Conservation (phyloP, 1,139 yeast species). For the Magnusiomyces ingens region DNA sequence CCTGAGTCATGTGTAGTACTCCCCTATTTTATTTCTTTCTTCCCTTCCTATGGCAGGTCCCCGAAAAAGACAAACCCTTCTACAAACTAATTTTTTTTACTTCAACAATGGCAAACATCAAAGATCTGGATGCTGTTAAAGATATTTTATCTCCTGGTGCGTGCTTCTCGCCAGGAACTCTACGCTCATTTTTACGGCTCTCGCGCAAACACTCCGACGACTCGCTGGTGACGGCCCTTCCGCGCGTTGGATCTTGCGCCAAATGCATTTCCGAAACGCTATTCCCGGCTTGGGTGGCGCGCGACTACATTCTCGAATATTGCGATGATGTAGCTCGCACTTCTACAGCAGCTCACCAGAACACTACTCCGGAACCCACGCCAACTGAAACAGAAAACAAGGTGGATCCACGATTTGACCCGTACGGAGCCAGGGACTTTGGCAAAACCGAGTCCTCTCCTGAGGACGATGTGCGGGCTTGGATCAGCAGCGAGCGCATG, state of each 20-base stretch:
- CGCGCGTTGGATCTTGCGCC: conserved; percentile 26
- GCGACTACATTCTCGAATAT: conserved; percentile 29
- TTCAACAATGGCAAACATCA: conserved; percentile 9
- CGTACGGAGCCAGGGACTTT: conserved; percentile 31
- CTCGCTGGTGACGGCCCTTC: conserved; percentile 21
- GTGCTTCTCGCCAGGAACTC: conserved; percentile 24
- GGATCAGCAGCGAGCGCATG: conserved; percentile 28
- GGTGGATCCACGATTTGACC: conserved; percentile 32
- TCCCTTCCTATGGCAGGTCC: too few relatives aligned
- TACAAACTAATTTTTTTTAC: not conserved
- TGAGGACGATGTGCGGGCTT: conserved; percentile 24
- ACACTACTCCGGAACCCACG: not conserved
- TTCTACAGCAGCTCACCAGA: not conserved
- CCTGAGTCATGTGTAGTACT: not conserved
- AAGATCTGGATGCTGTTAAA: conserved; percentile 12
- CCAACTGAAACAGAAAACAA: conserved; percentile 6
- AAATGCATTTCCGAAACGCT: conserved; percentile 23
- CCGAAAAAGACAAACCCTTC: not conserved
- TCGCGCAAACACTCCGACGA: conserved; percentile 28
- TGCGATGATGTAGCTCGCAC: conserved; percentile 26
- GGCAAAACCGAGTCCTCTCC: conserved; percentile 17
- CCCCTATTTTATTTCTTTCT: not conserved
- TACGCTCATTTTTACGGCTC: conserved; percentile 23
- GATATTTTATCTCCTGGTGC: conserved; percentile 21
- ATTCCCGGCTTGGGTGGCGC: conserved; percentile 31